Evolutionary conservation across 2,329 filamentous ascomycete genomes (phyloP).

Genomic region (Aspergillus sp.): DNA sequence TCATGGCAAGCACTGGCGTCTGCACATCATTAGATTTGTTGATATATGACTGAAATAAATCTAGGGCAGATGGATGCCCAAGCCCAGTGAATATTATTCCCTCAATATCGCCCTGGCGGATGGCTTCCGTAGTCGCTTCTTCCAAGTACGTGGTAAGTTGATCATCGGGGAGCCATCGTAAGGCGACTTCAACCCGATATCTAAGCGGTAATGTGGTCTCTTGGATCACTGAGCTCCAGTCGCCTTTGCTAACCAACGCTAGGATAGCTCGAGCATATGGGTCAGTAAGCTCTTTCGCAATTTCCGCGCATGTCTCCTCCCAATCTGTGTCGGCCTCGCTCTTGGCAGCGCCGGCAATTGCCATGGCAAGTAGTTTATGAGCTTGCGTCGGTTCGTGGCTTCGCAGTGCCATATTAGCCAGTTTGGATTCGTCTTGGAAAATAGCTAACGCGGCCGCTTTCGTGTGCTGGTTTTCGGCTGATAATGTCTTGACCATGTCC

Average conservation of each 20-base stretch:
- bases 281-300: conserved; percentile 54
- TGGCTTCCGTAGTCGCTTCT: conserved; percentile 43
- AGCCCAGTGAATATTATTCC: conserved; percentile 56
- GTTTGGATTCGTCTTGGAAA: conserved; percentile 51
- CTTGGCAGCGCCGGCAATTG: conserved; percentile 39
- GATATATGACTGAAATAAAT: conserved; percentile 54
- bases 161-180: conserved; percentile 44
- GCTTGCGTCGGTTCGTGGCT: conserved; percentile 47
- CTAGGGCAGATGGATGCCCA: conserved; percentile 45
- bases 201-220: conserved; percentile 51
- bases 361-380: conserved; percentile 49
- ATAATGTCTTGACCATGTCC: conserved; percentile 43
- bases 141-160: conserved; percentile 47
- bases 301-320: conserved; percentile 53
- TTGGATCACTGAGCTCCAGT: conserved; percentile 52
- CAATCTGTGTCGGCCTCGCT: conserved; percentile 48
- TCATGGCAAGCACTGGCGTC: conserved; percentile 53
- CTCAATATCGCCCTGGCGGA: conserved; percentile 51
- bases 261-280: conserved; percentile 55
- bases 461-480: conserved; percentile 48
- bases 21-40: conserved; percentile 53
- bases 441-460: conserved; percentile 57
- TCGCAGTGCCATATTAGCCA: conserved; percentile 50
- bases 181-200: conserved; percentile 54
- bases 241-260: conserved; percentile 50